Evolutionary conservation across 768 basidiomycete genomes (phyloP).

Genomic region (Exsudoporus frostii): DNA sequence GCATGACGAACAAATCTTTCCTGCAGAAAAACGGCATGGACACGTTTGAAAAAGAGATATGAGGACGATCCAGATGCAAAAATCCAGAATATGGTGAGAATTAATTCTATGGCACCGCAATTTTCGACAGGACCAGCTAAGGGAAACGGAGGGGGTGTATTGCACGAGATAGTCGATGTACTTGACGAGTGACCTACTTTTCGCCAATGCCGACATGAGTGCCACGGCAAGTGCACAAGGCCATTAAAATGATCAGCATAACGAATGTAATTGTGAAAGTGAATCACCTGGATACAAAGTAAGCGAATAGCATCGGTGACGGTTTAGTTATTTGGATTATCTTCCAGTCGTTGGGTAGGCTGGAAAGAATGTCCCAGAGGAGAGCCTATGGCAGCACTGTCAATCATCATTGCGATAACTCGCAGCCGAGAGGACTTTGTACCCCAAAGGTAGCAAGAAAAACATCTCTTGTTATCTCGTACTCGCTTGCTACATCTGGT

Average conservation of each 20-base stretch:
- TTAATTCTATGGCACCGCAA: constrained; percentile 19
- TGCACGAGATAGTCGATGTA: not conserved
- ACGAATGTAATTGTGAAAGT: not conserved
- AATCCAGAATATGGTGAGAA: constrained; percentile 16
- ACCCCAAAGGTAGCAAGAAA: constrained; percentile 23
- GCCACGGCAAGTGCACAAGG: constrained; percentile 17
- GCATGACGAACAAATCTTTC: constrained; percentile 16
- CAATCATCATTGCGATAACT: not conserved
- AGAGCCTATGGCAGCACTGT: constrained; percentile 17
- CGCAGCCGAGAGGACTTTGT: not conserved
- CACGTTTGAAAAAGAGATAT: constrained; percentile 37
- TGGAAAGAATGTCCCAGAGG: constrained; percentile 27
- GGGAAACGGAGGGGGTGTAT: not conserved
- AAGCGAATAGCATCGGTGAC: constrained; percentile 19
- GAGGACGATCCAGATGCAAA: constrained; percentile 28
- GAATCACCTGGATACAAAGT: constrained; percentile 23
- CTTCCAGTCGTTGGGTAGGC: constrained; percentile 18
- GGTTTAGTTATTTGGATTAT: constrained; percentile 13
- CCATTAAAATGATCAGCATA: constrained; percentile 7
- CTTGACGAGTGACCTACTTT: constrained; percentile 12
- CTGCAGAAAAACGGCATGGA: constrained; percentile 34
- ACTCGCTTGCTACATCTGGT: constrained; percentile 18
- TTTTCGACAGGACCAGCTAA: constrained; percentile 23
- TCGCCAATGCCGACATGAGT: constrained; percentile 15
- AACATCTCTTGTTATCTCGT: constrained; percentile 18